phyloP scores from a whole-genome alignment of 371 early-diverging fungal species.

The Mortierella sp. region DNA sequence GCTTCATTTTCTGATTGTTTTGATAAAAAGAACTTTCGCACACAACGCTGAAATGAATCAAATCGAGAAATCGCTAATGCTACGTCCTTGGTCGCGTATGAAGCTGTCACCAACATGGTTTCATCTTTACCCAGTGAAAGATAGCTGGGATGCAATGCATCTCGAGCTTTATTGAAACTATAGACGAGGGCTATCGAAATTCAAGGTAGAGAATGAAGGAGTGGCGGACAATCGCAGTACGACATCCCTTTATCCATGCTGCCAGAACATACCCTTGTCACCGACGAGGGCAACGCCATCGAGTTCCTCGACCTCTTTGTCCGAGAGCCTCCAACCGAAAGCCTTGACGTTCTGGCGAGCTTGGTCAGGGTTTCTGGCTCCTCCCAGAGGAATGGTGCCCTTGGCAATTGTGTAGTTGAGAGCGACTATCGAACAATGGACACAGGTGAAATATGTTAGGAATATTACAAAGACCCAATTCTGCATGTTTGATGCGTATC shows the following conservation, averaged over 20 bases:
- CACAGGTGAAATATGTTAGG: neutral
- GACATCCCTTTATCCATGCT: slow-evolving; percentile 60
- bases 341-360: slow-evolving; percentile 64
- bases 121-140: no score
- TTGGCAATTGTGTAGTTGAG: slow-evolving; percentile 52
- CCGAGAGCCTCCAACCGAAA: slow-evolving; percentile 65
- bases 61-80: no score
- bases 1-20: neutral
- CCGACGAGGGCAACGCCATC: slow-evolving; percentile 64
- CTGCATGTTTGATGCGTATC: neutral
- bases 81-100: no score
- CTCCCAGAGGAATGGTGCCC: slow-evolving; percentile 70
- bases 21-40: neutral
- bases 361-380: slow-evolving; percentile 66
- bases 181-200: neutral
- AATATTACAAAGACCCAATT: neutral
- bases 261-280: slow-evolving; percentile 59
- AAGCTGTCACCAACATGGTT: no score
- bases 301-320: slow-evolving; percentile 62
- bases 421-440: slow-evolving; percentile 25
- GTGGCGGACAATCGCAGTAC: neutral
- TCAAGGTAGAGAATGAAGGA: neutral
- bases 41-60: no score
- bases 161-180: no score
- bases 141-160: no score